A percentile compares a stretch with the other conserved stretches of the same genome.
Conservation (phyloP, 2,329 filamentous ascomycete species). For the Pseudocercospora musae region DNA sequence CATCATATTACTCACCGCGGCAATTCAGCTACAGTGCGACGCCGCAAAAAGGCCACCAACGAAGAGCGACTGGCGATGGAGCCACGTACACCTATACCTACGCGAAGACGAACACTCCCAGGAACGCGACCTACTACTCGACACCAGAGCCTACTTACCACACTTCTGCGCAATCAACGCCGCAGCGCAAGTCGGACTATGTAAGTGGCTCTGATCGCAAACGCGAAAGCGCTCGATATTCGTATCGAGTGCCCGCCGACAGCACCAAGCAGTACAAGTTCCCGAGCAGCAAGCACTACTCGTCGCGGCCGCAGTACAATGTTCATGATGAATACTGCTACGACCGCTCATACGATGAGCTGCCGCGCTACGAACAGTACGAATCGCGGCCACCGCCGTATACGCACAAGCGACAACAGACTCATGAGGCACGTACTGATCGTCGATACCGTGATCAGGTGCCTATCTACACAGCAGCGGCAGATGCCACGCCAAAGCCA, state of each 20-base stretch:
- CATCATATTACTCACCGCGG: slow-evolving; percentile 52
- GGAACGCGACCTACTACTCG: slow-evolving; percentile 21
- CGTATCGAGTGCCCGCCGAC: slow-evolving; percentile 51
- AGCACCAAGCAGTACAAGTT: slow-evolving; percentile 28
- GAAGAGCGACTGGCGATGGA: slow-evolving; percentile 55
- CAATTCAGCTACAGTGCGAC: slow-evolving; percentile 50
- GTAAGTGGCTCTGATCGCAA: slow-evolving; percentile 59
- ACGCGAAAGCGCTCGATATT: slow-evolving; percentile 44
- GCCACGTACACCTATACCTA: slow-evolving; percentile 46
- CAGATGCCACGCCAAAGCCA: slow-evolving; percentile 39
- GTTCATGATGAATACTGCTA: slow-evolving; percentile 52
- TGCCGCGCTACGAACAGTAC: slow-evolving; percentile 41
- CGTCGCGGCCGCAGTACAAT: slow-evolving; percentile 47
- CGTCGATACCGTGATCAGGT: slow-evolving; percentile 49
- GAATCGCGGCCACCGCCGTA: slow-evolving; percentile 46
- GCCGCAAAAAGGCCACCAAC: slow-evolving; percentile 49
- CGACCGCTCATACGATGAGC: slow-evolving; percentile 48
- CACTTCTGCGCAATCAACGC: slow-evolving; percentile 46
- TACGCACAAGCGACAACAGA: slow-evolving; percentile 49
- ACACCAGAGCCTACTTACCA: slow-evolving; percentile 35
- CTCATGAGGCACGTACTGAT: slow-evolving; percentile 50
- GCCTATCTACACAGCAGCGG: slow-evolving; percentile 41
- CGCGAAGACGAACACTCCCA: slow-evolving; percentile 26
- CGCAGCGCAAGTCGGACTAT: slow-evolving; percentile 58
- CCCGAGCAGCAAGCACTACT: slow-evolving; percentile 47